These are phyloP conservation scores for Neonectria coccinea DNA, from an alignment of 2,329 filamentous ascomycete species.

Conservation along the genomic window DNA sequence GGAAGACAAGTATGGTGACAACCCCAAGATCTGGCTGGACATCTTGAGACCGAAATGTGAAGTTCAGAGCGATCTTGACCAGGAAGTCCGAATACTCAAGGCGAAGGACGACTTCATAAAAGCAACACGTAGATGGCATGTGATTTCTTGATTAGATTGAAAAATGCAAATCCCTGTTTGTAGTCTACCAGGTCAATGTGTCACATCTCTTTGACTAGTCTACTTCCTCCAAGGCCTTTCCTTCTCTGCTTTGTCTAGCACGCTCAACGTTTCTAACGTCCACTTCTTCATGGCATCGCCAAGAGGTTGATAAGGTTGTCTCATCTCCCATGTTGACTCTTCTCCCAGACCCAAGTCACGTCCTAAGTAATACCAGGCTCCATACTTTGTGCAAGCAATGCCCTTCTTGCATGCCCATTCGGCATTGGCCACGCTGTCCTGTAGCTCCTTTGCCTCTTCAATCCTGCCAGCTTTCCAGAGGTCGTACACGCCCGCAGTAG, in stretches of 20 bases:
- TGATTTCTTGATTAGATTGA: background rate
- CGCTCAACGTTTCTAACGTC: constrained; percentile 55
- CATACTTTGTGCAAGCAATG: constrained; percentile 60
- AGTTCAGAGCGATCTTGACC: too few relatives aligned
- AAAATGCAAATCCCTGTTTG: too few relatives aligned
- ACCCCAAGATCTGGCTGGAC: too few relatives aligned
- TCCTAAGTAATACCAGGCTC: constrained; percentile 57
- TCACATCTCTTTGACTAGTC: background rate
- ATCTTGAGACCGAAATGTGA: too few relatives aligned
- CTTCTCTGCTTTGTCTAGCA: constrained; percentile 51
- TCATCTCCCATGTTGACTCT: constrained; percentile 54
- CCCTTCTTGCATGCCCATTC: constrained; percentile 65
- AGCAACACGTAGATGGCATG: background rate
- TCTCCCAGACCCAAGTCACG: constrained; percentile 51
- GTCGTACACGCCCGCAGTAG: constrained; percentile 55
- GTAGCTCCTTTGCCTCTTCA: constrained; percentile 54
- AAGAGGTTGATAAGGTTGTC: constrained; percentile 56
- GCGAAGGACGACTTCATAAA: too few relatives aligned
- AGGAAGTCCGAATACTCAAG: too few relatives aligned
- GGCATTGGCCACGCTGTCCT: constrained; percentile 58
- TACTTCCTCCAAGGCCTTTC: constrained; percentile 23
- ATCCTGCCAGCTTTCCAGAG: constrained; percentile 54
- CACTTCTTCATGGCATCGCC: constrained; percentile 55
- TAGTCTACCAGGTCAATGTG: constrained; percentile 1
- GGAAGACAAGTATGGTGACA: too few relatives aligned